phyloP scores from a whole-genome alignment of 148 eudicot species.

The Amaranthus palmeri region DNA sequence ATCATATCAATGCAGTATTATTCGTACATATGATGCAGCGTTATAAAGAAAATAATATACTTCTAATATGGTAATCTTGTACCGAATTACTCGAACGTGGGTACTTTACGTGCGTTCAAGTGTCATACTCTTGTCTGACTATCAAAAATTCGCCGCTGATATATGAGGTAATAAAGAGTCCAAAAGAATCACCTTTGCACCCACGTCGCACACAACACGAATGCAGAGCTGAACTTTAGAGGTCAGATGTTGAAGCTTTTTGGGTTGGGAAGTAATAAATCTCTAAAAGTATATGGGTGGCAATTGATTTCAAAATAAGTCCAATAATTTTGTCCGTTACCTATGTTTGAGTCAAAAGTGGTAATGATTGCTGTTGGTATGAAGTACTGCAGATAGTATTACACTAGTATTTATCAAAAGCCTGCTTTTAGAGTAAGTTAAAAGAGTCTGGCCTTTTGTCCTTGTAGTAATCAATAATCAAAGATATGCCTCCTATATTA shows the following conservation, averaged over 20 bases:
- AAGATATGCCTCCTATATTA: conserved; percentile 7
- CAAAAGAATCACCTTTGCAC: too few species aligned
- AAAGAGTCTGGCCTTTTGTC: conserved; percentile 6
- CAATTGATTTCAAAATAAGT: conserved; percentile 6
- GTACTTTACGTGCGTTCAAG: too few species aligned
- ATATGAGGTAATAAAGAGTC: too few species aligned
- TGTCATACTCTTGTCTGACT: neutral
- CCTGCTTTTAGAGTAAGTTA: conserved; percentile 20
- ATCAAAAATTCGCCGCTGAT: too few species aligned
- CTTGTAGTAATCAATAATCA: conserved; percentile 14
- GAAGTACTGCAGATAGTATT: neutral
- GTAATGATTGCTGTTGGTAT: conserved; percentile 23
- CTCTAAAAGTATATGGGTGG: conserved; percentile 22
- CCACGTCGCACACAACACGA: neutral
- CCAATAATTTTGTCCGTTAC: conserved; percentile 4
- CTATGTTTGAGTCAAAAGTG: conserved; percentile 19
- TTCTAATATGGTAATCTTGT: too few species aligned
- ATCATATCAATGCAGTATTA: too few species aligned
- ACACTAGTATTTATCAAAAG: neutral
- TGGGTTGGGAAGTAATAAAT: conserved; percentile 15
- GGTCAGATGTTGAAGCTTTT: conserved; percentile 16
- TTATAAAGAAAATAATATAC: too few species aligned
- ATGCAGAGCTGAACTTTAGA: neutral
- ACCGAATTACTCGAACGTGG: too few species aligned
- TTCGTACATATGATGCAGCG: too few species aligned